Percentiles rank a stretch among this genome's conserved stretches.
These are phyloP conservation scores for Pestalotiopsis sp. DNA, from an alignment of 2,329 filamentous ascomycete genomes.

Conservation along the genomic window DNA sequence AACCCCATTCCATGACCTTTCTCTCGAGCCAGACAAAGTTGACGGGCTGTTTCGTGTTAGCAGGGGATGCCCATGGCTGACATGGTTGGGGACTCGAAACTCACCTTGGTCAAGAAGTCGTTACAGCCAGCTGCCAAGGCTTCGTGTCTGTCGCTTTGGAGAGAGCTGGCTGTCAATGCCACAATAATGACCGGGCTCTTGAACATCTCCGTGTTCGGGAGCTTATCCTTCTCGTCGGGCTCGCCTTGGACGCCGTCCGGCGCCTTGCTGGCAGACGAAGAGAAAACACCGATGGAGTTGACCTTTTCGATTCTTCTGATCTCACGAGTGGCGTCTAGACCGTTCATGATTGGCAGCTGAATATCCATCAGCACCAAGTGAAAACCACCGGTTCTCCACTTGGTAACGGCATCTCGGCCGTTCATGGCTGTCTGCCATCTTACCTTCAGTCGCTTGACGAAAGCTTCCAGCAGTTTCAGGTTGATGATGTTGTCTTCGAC, in stretches of 20 bases:
- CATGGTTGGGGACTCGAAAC: constrained; percentile 23
- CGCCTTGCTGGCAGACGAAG: constrained; percentile 63
- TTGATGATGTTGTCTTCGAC: constrained; percentile 99
- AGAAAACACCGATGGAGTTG: constrained; percentile 92
- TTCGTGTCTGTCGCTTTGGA: constrained; percentile 95
- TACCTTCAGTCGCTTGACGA: constrained; percentile 94
- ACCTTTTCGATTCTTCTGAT: constrained; percentile 87
- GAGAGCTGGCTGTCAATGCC: constrained; percentile 87
- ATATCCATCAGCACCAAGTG: constrained; percentile 99
- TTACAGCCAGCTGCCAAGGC: constrained; percentile 95
- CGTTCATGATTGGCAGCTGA: constrained; percentile 94
- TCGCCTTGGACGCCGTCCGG: constrained; percentile 50
- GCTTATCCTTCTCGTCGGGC: constrained; percentile 66
- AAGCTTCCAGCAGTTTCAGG: constrained; percentile 86
- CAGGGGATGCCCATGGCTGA: constrained; percentile 8
- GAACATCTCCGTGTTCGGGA: constrained; percentile 73
- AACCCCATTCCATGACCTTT: constrained; percentile 99
- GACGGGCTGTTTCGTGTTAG: constrained; percentile 67
- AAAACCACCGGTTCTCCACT: constrained; percentile 91
- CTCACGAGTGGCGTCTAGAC: constrained; percentile 91
- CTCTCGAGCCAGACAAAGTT: constrained; percentile 97
- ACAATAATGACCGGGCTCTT: constrained; percentile 98
- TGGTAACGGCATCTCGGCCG: constrained; percentile 87
- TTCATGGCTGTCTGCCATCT: constrained; percentile 98
- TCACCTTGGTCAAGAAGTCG: constrained; percentile 95